phyloP scores from a whole-genome alignment of 78 protist genomes.

The Dictyostelium firmibasis region DNA sequence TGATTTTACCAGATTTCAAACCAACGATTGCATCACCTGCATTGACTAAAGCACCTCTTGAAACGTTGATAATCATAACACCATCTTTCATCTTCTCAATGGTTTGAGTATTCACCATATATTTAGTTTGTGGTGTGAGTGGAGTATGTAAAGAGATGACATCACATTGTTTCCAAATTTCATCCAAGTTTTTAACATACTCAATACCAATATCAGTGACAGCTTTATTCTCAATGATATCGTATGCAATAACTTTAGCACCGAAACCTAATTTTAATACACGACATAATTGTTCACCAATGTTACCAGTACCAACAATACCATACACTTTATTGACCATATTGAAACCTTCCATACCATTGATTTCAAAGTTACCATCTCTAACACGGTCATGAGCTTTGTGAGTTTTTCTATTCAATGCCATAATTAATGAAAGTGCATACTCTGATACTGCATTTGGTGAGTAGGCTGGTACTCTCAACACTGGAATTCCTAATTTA shows the following conservation, averaged over 20 bases:
- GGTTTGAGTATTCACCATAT: conserved; percentile 82
- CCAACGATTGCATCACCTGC: conserved; percentile 84
- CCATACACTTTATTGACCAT: conserved; percentile 78
- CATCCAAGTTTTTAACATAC: conserved; percentile 74
- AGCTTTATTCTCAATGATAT: conserved; percentile 33
- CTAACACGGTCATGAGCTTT: conserved; percentile 82
- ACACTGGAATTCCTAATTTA: conserved; percentile 76
- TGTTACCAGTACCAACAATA: conserved; percentile 87
- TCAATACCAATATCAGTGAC: conserved; percentile 44
- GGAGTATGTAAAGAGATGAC: conserved; percentile 90
- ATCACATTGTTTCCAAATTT: conserved; percentile 71
- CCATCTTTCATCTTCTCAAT: conserved; percentile 84
- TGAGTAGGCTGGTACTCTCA: conserved; percentile 91
- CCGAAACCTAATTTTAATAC: conserved; percentile 73
- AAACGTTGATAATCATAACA: conserved; percentile 88
- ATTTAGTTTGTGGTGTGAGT: conserved; percentile 43
- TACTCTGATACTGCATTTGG: conserved; percentile 94
- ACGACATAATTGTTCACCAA: conserved; percentile 67
- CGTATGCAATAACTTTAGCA: conserved; percentile 56
- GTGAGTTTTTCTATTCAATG: conserved; percentile 86
- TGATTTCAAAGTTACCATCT: conserved; percentile 84
- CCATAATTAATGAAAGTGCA: conserved; percentile 78
- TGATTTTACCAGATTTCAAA: conserved; percentile 79
- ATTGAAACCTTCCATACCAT: conserved; percentile 89
- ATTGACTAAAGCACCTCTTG: conserved; percentile 91